phyloP scores from a whole-genome alignment of 805 yeast species.

The Myxozyma geophila region DNA sequence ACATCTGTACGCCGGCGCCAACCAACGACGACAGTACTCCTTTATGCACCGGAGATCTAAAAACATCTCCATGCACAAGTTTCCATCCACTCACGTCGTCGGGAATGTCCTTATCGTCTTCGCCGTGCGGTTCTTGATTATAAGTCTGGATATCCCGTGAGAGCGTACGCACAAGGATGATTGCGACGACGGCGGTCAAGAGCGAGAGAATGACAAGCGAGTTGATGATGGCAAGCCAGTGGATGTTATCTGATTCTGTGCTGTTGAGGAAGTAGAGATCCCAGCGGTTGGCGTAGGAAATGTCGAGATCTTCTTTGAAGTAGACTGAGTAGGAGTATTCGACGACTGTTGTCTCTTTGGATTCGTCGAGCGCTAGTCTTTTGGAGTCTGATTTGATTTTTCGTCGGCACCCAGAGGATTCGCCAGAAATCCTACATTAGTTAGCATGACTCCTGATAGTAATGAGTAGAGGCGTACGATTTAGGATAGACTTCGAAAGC shows the following conservation, averaged over 20 bases:
- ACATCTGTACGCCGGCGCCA: constrained; percentile 76
- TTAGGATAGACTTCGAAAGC: constrained; percentile 91
- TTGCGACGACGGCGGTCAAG: constrained; percentile 66
- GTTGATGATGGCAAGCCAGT: constrained; percentile 78
- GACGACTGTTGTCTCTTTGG: constrained; percentile 49
- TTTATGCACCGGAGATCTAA: constrained; percentile 56
- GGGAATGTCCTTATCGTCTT: constrained; percentile 38
- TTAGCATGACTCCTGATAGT: constrained; percentile 43
- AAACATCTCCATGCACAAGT: constrained; percentile 57
- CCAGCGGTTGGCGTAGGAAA: constrained; percentile 75
- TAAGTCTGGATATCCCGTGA: constrained; percentile 54
- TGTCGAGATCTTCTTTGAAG: constrained; percentile 79
- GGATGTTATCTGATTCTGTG: constrained; percentile 57
- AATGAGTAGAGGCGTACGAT: constrained; percentile 53
- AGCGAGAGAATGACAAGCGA: constrained; percentile 67
- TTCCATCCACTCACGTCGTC: constrained; percentile 55
- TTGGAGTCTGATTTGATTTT: constrained; percentile 56
- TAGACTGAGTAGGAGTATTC: constrained; percentile 86
- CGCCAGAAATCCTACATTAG: constrained; percentile 6
- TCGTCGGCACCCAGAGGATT: constrained; percentile 69
- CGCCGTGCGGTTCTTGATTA: constrained; percentile 40
- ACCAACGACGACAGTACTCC: constrained; percentile 59
- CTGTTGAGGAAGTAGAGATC: constrained; percentile 66
- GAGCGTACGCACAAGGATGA: constrained; percentile 62
- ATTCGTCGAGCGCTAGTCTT: constrained; percentile 58